These are phyloP conservation scores for Heterobasidion occidentale DNA, from an alignment of 1,284 basidiomycete genomes.

Conservation along the genomic window DNA sequence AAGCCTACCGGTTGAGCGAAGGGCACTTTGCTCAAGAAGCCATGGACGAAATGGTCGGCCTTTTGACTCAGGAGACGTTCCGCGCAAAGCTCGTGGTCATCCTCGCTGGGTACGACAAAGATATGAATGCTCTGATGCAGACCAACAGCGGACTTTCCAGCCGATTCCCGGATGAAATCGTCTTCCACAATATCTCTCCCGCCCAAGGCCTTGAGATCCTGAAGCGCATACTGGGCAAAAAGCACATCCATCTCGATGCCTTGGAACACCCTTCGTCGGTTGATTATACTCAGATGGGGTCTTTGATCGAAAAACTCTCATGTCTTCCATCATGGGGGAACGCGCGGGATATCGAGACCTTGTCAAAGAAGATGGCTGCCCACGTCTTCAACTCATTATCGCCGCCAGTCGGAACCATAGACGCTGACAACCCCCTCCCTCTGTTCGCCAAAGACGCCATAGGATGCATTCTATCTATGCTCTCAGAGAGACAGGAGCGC, in stretches of 20 bases:
- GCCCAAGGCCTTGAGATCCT: constrained; percentile 44
- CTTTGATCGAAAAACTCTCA: constrained; percentile 32
- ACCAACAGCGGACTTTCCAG: constrained; percentile 58
- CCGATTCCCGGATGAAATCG: constrained; percentile 55
- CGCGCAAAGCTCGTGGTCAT: constrained; percentile 53
- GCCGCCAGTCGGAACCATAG: constrained; percentile 6
- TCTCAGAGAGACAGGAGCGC: constrained; percentile 17
- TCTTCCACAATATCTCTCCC: constrained; percentile 44
- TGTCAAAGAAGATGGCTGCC: constrained; percentile 38
- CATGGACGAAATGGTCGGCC: constrained; percentile 55
- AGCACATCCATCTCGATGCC: constrained; percentile 26
- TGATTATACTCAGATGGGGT: constrained; percentile 26
- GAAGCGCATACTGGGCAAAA: constrained; percentile 34
- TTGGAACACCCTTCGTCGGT: constrained; percentile 26
- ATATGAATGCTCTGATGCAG: constrained; percentile 51
- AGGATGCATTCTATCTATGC: constrained; percentile 18
- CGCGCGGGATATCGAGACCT: constrained; percentile 37
- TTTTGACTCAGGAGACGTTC: constrained; percentile 50
- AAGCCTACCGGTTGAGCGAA: constrained; percentile 51
- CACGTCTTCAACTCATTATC: constrained; percentile 16
- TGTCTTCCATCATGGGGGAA: constrained; percentile 38
- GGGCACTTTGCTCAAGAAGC: constrained; percentile 61
- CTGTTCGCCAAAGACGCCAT: constrained; percentile 21
- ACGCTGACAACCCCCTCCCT: constrained; percentile 2
- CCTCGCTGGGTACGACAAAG: constrained; percentile 58